A percentile compares a stretch with the other conserved stretches of the same genome.
phyloP scores from a whole-genome alignment of 2,329 filamentous ascomycete species.

The Plenodomus biglobosus region DNA sequence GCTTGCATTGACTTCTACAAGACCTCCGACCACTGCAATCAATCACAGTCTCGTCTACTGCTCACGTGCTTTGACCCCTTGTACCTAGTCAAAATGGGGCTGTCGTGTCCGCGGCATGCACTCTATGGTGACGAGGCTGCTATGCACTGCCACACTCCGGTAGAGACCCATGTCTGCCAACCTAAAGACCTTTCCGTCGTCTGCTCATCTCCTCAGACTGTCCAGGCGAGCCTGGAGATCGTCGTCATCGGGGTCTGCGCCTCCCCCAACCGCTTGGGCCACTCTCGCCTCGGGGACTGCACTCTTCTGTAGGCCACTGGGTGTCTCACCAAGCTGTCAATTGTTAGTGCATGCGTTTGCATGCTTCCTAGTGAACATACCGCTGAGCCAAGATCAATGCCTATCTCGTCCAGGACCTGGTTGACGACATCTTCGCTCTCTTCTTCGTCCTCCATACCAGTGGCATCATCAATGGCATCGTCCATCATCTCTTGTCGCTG shows the following conservation, averaged over 20 bases:
- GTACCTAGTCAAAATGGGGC: background rate
- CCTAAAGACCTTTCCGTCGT: background rate
- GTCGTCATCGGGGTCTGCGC: conserved; percentile 78
- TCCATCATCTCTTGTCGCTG: conserved; percentile 99
- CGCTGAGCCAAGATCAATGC: conserved; percentile 84
- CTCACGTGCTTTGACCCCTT: background rate
- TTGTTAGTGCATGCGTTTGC: conserved; percentile 13
- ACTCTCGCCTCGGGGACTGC: conserved; percentile 74
- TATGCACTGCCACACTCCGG: background rate
- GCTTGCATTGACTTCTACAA: too few relatives aligned
- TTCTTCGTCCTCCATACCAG: conserved; percentile 86
- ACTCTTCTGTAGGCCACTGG: conserved; percentile 75
- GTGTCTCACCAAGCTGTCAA: conserved; percentile 82
- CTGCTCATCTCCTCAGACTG: conserved; percentile 65
- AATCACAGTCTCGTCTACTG: background rate
- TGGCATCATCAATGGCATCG: conserved; percentile 95
- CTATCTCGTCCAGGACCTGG: conserved; percentile 94
- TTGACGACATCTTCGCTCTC: conserved; percentile 97
- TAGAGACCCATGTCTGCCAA: too few relatives aligned
- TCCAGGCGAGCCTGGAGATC: conserved; percentile 93
- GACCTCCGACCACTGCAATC: too few relatives aligned
- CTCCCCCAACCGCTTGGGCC: conserved; percentile 82
- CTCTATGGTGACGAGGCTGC: background rate
- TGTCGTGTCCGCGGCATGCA: too few relatives aligned
- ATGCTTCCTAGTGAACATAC: conserved; percentile 56